phyloP scores from a whole-genome alignment of 1,284 basidiomycete genomes.

The Malassezia restricta region DNA sequence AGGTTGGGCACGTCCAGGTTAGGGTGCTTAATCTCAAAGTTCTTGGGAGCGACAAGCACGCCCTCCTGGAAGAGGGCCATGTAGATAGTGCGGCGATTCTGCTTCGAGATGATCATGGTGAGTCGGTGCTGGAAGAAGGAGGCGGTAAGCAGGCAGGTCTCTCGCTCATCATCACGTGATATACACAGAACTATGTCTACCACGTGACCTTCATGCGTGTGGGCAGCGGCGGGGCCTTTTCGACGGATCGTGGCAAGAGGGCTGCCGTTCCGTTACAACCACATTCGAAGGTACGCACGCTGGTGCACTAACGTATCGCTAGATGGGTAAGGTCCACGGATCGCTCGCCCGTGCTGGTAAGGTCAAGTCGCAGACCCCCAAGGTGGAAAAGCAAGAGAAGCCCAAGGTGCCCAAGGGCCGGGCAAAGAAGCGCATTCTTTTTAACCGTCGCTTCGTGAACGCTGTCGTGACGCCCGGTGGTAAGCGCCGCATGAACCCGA shows the following conservation, averaged over 20 bases:
- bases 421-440: constrained; percentile 87
- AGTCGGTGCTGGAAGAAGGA: neutral
- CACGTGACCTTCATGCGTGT: too few relatives aligned
- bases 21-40: constrained; percentile 95
- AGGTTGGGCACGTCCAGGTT: constrained; percentile 95
- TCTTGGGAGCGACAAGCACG: constrained; percentile 97
- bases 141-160: neutral
- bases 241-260: too few relatives aligned
- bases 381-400: constrained; percentile 91
- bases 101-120: constrained; percentile 45
- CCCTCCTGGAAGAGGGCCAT: constrained; percentile 51
- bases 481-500: constrained; percentile 72
- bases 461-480: constrained; percentile 77
- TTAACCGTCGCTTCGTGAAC: constrained; percentile 95
- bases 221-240: too few relatives aligned
- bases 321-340: constrained; percentile 74
- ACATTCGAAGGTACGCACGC: constrained; percentile 13
- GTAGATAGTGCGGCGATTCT: constrained; percentile 46
- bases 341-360: constrained; percentile 99
- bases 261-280: constrained; percentile 5
- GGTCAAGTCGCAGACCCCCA: constrained; percentile 90
- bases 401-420: constrained; percentile 90
- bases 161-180: neutral
- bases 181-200: too few relatives aligned
- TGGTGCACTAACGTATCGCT: constrained; percentile 6